These are phyloP conservation scores for Trichoderma asperelloides DNA, from an alignment of 495 filamentous ascomycete genomes.

Conservation along the genomic window DNA sequence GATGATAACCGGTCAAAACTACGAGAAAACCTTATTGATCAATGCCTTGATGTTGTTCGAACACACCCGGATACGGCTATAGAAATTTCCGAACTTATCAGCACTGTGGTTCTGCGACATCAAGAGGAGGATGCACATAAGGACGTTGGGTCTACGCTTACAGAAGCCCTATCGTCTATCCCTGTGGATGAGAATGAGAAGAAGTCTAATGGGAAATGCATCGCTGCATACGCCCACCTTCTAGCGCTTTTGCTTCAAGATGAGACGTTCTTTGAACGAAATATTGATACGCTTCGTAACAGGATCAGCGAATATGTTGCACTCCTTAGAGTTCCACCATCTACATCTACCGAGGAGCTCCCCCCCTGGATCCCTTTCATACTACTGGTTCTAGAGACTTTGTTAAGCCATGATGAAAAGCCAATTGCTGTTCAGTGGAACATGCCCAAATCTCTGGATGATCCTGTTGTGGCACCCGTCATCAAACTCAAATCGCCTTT, in stretches of 20 bases:
- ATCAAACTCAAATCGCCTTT: slow-evolving; percentile 52
- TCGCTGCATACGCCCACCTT: slow-evolving; percentile 89
- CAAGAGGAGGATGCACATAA: slow-evolving; percentile 52
- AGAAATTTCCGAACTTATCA: slow-evolving; percentile 80
- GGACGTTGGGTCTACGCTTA: slow-evolving; percentile 73
- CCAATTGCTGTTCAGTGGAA: slow-evolving; percentile 68
- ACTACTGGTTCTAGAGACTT: slow-evolving; percentile 78
- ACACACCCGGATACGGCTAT: slow-evolving; percentile 84
- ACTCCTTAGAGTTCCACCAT: slow-evolving; percentile 69
- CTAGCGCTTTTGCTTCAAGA: slow-evolving; percentile 81
- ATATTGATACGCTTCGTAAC: slow-evolving; percentile 66
- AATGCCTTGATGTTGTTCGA: slow-evolving; percentile 80
- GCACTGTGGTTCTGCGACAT: slow-evolving; percentile 62
- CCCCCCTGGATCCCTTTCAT: slow-evolving; percentile 90
- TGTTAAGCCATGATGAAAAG: slow-evolving; percentile 79
- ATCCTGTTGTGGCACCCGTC: slow-evolving; percentile 44
- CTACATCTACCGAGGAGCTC: slow-evolving; percentile 59
- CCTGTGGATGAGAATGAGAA: slow-evolving; percentile 69
- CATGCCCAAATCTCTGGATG: slow-evolving; percentile 48
- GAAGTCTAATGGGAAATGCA: slow-evolving; percentile 45
- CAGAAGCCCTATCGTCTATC: slow-evolving; percentile 81
- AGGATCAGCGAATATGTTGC: slow-evolving; percentile 64
- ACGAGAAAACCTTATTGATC: slow-evolving; percentile 72
- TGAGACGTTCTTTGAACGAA: slow-evolving; percentile 67
- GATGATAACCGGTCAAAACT: slow-evolving; percentile 66